A percentile compares a stretch with the other conserved stretches of the same genome.
Evolutionary conservation across 176 grass and related monocot genomes (phyloP).

Genomic region (Rhipidocladum racemiflorum): DNA sequence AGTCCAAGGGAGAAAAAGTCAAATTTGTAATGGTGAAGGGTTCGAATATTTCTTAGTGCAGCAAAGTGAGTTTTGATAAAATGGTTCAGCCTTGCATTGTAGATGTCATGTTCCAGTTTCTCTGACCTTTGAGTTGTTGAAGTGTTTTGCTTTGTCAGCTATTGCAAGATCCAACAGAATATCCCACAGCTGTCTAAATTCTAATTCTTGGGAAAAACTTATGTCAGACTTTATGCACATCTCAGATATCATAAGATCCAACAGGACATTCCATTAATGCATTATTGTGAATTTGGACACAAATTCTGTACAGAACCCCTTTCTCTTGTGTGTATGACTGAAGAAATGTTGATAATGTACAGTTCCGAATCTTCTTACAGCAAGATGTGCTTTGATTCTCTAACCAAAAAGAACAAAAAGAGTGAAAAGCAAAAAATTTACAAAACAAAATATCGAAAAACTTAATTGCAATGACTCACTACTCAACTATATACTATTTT

Average conservation of each 20-base stretch:
- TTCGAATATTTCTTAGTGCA: conserved; percentile 3
- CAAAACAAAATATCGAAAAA: not conserved
- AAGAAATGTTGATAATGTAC: not conserved
- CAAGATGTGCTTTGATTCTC: not conserved
- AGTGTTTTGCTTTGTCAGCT: conserved; percentile 12
- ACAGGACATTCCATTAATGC: not conserved
- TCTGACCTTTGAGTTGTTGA: not conserved
- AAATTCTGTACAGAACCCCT: not conserved
- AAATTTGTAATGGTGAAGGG: conserved; percentile 20
- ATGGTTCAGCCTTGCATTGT: not conserved
- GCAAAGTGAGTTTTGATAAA: not conserved
- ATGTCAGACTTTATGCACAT: not conserved
- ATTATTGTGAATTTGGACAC: not conserved
- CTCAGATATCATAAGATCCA: not conserved
- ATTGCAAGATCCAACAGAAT: conserved; percentile 6
- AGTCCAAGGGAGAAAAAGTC: not conserved
- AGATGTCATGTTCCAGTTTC: conserved; percentile 11
- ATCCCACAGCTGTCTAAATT: not conserved
- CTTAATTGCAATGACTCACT: not conserved
- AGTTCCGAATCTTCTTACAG: not conserved
- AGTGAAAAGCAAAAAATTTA: not conserved
- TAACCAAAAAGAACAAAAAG: not conserved
- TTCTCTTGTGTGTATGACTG: not conserved
- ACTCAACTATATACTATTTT: not conserved
- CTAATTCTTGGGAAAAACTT: not conserved